A percentile compares a stretch with the other conserved stretches of the same genome.
These are phyloP conservation scores for Leishmania martiniquensis DNA, from an alignment of 208 protist genomes.

Conservation along the genomic window DNA sequence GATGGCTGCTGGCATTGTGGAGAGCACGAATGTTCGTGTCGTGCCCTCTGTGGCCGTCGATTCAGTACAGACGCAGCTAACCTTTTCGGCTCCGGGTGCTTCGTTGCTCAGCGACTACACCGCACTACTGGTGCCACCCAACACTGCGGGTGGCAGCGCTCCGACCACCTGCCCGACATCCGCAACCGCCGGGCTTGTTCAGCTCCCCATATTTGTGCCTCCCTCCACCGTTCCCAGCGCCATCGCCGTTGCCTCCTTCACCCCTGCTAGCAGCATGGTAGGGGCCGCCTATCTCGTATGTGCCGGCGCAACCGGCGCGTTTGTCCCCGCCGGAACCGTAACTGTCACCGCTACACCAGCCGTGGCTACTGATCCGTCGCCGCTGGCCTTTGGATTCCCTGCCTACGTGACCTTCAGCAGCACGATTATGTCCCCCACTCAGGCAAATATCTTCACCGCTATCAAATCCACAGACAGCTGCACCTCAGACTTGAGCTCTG, in stretches of 20 bases:
- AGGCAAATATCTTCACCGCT: constrained; percentile 36
- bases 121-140: constrained; percentile 20
- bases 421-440: constrained; percentile 19
- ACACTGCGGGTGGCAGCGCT: background rate
- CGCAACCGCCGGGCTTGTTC: constrained; percentile 8
- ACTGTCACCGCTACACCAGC: constrained; percentile 28
- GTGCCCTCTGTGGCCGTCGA: constrained; percentile 42
- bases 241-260: constrained; percentile 34
- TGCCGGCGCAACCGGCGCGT: constrained; percentile 23
- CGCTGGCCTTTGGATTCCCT: constrained; percentile 34
- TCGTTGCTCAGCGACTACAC: constrained; percentile 31
- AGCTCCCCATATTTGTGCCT: constrained; percentile 19
- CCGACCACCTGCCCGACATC: constrained; percentile 15
- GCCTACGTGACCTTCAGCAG: constrained; percentile 35
- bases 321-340: constrained; percentile 35
- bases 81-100: constrained; percentile 45
- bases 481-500: constrained; percentile 13
- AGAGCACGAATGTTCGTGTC: constrained; percentile 12
- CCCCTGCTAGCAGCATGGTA: constrained; percentile 6
- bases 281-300: constrained; percentile 43
- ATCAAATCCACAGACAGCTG: constrained; percentile 30
- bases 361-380: constrained; percentile 23
- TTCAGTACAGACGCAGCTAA: constrained; percentile 33
- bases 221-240: background rate
- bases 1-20: constrained; percentile 26